These are phyloP conservation scores for Umbelopsis isabellina DNA, from an alignment of 192 early-diverging fungal genomes.

Conservation along the genomic window DNA sequence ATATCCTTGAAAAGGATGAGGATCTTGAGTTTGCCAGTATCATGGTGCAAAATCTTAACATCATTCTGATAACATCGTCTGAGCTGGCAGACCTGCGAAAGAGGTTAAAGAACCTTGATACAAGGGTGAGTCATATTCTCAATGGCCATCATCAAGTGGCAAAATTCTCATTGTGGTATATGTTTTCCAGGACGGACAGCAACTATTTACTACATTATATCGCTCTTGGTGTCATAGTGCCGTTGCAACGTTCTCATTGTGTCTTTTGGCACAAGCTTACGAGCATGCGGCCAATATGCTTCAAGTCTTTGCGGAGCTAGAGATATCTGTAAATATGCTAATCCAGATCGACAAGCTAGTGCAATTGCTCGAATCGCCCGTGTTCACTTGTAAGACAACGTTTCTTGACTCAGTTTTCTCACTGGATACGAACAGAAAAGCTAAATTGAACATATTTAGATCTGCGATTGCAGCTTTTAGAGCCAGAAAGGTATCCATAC, in stretches of 20 bases:
- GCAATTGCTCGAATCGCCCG: constrained; percentile 95
- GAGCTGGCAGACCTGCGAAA: constrained; percentile 84
- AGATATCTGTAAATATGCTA: constrained; percentile 92
- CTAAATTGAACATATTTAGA: constrained; percentile 38
- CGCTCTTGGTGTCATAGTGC: constrained; percentile 97
- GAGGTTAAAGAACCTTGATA: constrained; percentile 78
- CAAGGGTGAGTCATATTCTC: constrained; percentile 37
- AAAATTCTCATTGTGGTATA: neutral
- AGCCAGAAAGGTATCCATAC: constrained; percentile 87
- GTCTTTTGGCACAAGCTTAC: constrained; percentile 96
- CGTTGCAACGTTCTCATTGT: constrained; percentile 90
- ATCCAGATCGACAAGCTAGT: constrained; percentile 99
- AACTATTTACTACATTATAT: constrained; percentile 86
- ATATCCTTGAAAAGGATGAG: constrained; percentile 85
- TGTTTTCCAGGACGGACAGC: constrained; percentile 67
- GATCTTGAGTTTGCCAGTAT: constrained; percentile 93
- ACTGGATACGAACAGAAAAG: neutral
- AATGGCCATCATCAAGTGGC: no score
- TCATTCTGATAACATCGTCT: constrained; percentile 93
- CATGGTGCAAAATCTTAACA: constrained; percentile 98
- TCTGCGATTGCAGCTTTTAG: constrained; percentile 90
- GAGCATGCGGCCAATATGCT: constrained; percentile 86
- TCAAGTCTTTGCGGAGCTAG: constrained; percentile 85
- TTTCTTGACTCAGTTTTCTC: neutral
- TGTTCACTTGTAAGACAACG: constrained; percentile 80